These are phyloP conservation scores for Ceratobasidium sp. DNA, from an alignment of 1,284 basidiomycete species.

Conservation along the genomic window DNA sequence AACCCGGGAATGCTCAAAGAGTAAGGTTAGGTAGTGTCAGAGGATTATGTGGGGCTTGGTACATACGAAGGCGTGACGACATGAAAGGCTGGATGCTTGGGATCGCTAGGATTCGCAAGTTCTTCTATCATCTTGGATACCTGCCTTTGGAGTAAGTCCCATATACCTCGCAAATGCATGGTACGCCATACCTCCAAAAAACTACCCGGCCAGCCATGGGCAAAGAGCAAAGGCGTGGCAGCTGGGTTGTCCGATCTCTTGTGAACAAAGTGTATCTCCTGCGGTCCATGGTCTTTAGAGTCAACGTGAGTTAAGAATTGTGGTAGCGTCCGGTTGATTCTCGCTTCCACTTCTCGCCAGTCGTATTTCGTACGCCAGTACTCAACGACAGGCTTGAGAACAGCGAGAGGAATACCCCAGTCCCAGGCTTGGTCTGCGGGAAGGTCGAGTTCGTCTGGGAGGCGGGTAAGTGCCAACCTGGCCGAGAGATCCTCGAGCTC, in stretches of 20 bases:
- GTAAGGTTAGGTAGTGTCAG: not conserved
- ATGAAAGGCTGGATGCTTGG: conserved; percentile 50
- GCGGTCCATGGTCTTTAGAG: conserved; percentile 28
- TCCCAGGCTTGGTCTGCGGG: conserved; percentile 45
- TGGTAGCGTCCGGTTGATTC: conserved; percentile 45
- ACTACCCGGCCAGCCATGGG: conserved; percentile 48
- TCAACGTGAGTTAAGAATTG: conserved; percentile 46
- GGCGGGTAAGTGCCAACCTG: conserved; percentile 38
- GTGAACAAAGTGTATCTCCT: conserved; percentile 47
- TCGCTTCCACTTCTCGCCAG: conserved; percentile 46
- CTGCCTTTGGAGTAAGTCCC: conserved; percentile 18
- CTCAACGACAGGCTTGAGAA: conserved; percentile 45
- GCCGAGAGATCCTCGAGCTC: conserved; percentile 25
- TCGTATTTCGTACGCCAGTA: conserved; percentile 47
- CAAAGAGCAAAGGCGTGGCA: conserved; percentile 45
- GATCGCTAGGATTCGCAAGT: conserved; percentile 48
- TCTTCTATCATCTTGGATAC: conserved; percentile 49
- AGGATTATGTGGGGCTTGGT: not conserved
- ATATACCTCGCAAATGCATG: not conserved
- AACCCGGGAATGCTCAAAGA: conserved; percentile 48
- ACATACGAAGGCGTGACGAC: conserved; percentile 50
- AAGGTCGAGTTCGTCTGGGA: conserved; percentile 47
- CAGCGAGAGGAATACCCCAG: conserved; percentile 46
- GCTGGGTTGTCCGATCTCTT: conserved; percentile 38
- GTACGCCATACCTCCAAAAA: conserved; percentile 45